Evolutionary conservation across 2,329 filamentous ascomycete genomes (phyloP), one percentile per base, ranked within the genome.

Genomic region (Exserohilum rostratum): DNA sequence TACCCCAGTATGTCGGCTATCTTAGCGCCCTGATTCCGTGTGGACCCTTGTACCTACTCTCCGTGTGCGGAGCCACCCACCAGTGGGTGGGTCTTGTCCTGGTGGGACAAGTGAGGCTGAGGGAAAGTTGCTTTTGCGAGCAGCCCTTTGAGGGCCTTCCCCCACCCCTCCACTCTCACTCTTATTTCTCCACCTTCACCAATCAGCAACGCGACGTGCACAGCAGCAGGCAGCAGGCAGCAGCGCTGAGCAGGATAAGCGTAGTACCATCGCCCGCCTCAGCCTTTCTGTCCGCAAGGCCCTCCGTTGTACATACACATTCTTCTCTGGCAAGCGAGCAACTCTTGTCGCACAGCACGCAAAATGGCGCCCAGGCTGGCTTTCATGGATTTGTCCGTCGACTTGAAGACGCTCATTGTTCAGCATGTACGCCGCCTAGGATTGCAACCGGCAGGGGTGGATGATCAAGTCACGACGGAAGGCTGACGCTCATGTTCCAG

Each of bases 351-450:
- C 43, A 42, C n/a, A 37, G 18, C 29, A 22, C 15, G 31, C n/a
- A 42, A 9, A 11, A 76, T 73, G 69, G 66, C 69, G 51, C 45
- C 62, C 29, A 55, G 55, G 15, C 50, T 66, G 31, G 65, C 61
- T 22, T 74, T 75, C 27, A 73, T 72, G 64, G 69, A 72, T 35
- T 55, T 76, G 6, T 72, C 71, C 13, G 69, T 72, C 15, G 74
- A 76, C 40, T 64, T 76, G 55, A 77, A 77, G 63, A 72, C 70
- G n/a, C 57, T 76, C 39, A 65, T 77, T 22, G 64, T 77, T 25
- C 65, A 71, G 42, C 74, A 76, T 64, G 72, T 75, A 63, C 63
- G 71, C 69, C 27, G 34, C 12, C 4, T 17, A 22, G 27, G 39
- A 10, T n/a, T 30, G n/a, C 18, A 15, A 18, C 12, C 4, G 7